Conservation (phyloP, 2,329 filamentous ascomycete species). For the Thielaviopsis musarum region DNA sequence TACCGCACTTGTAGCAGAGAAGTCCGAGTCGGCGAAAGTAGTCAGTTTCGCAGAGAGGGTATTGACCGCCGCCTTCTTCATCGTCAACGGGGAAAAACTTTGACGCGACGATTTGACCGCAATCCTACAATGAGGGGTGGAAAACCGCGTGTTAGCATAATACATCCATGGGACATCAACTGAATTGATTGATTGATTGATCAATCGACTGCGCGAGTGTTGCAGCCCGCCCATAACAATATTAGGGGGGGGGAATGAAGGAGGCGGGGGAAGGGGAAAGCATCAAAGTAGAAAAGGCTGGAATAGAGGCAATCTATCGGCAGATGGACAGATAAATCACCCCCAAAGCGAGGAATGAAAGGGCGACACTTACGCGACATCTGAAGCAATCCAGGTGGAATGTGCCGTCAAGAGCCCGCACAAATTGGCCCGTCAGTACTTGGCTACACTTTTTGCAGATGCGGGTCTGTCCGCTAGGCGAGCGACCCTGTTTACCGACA, state of each 20-base stretch:
- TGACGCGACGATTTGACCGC: conserved; percentile 88
- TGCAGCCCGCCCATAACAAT: no score
- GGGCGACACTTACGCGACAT: conserved; percentile 55
- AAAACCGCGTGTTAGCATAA: neutral
- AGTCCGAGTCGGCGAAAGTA: conserved; percentile 89
- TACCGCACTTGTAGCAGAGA: conserved; percentile 80
- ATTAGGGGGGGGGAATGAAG: no score
- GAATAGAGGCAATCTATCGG: conserved; percentile 7
- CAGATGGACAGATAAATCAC: neutral
- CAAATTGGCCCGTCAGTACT: conserved; percentile 83
- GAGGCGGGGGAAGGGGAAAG: no score
- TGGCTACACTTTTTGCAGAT: conserved; percentile 79
- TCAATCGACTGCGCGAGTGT: neutral
- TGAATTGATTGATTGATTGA: neutral
- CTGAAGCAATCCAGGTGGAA: conserved; percentile 98
- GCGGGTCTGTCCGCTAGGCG: conserved; percentile 42
- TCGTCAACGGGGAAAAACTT: conserved; percentile 98
- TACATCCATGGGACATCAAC: neutral
- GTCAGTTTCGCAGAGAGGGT: conserved; percentile 92
- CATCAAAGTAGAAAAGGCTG: conserved; percentile 3
- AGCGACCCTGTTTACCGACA: conserved; percentile 27
- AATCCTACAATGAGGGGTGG: conserved; percentile 48
- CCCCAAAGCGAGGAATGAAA: neutral
- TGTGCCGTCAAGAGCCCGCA: conserved; percentile 80
- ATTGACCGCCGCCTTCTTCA: conserved; percentile 69